Base-by-base conservation (phyloP, 495 filamentous ascomycete species). In the Podospora bellae-mahoneyi region DNA sequence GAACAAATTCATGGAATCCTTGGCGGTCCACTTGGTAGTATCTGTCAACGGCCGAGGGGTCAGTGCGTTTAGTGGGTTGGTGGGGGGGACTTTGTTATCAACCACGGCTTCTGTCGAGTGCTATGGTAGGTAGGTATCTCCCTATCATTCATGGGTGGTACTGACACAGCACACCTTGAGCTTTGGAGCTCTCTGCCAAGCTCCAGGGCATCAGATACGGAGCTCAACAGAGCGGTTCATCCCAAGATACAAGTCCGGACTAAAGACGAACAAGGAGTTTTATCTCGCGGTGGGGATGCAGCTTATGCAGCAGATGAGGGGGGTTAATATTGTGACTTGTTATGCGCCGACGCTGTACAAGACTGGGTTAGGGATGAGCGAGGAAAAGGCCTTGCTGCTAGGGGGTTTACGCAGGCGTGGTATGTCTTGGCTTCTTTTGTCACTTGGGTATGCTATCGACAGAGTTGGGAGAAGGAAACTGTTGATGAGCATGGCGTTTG, bases 261-360 rank as follows among this genome's bases (percentile, higher is more conserved):
- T 32, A 32, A 32, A 32, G 7, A 32, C 30, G 7, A 32, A 63
- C 77, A 85, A 55, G 82, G 85, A 23, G 64, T 83, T 55, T 79
- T 88, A 70, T 23, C 66, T 74, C 9, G 84, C 85, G 1, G 84
- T 82, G 69, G 78, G 78, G 54, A 79, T 84, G 44, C 78, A 86
- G 73, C 78, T 83, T 68, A 81, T 84, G 82, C 80, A 85, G 70
- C 82, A 86, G 60, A 69, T 77, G 65, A 73, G 71, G 10, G 86
- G 86, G 13, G 78, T 83, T 64, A 87, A 86, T 64, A 76, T 87
- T 70, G 78, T 88, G 56, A 85, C 82, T 60, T 85, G 85, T 64
- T 86, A 84, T 74, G 78, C 82, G 16, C 84, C 85, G 26, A 77
- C 79, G 19, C 80, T 90, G 23, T 86, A 86, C 62, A 77, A 82